A percentile compares a stretch with the other conserved stretches of the same genome.
Conservation (phyloP, 2,329 filamentous ascomycete genomes). For the Talaromyces sp. region DNA sequence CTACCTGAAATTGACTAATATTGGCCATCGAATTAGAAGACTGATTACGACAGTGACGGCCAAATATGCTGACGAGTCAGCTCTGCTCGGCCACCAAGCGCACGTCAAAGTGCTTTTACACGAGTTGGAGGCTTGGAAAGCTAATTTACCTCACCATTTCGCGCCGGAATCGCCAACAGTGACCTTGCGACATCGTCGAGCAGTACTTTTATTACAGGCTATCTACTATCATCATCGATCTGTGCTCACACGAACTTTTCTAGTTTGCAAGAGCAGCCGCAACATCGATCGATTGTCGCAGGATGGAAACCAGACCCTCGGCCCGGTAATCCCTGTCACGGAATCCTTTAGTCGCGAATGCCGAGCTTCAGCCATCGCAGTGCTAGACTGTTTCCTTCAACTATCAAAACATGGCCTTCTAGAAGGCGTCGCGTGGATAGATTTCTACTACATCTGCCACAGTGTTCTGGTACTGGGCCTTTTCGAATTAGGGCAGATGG, state of each 20-base stretch:
- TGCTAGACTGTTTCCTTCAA: constrained; percentile 28
- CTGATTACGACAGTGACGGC: constrained; percentile 9
- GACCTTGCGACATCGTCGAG: constrained; percentile 22
- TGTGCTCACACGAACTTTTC: constrained; percentile 30
- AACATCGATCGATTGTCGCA: constrained; percentile 11
- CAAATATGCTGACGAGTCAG: constrained; percentile 5
- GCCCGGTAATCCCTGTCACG: constrained; percentile 19
- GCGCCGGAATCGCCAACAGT: constrained; percentile 18
- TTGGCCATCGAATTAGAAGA: constrained; percentile 20
- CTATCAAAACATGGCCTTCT: constrained; percentile 33
- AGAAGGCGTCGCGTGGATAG: constrained; percentile 35
- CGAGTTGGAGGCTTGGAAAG: constrained; percentile 26
- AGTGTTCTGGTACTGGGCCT: constrained; percentile 32
- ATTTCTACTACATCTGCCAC: constrained; percentile 38
- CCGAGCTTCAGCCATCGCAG: constrained; percentile 32
- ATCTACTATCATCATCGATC: constrained; percentile 34
- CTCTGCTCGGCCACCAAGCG: neutral
- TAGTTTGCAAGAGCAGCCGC: constrained; percentile 21
- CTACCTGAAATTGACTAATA: constrained; percentile 26
- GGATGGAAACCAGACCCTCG: constrained; percentile 15
- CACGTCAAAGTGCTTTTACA: constrained; percentile 20
- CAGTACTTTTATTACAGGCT: constrained; percentile 30
- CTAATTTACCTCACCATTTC: constrained; percentile 23
- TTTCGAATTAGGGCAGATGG: constrained; percentile 18
- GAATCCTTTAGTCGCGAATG: constrained; percentile 24